phyloP scores from a whole-genome alignment of 495 filamentous ascomycete genomes.

The Halenospora varia region DNA sequence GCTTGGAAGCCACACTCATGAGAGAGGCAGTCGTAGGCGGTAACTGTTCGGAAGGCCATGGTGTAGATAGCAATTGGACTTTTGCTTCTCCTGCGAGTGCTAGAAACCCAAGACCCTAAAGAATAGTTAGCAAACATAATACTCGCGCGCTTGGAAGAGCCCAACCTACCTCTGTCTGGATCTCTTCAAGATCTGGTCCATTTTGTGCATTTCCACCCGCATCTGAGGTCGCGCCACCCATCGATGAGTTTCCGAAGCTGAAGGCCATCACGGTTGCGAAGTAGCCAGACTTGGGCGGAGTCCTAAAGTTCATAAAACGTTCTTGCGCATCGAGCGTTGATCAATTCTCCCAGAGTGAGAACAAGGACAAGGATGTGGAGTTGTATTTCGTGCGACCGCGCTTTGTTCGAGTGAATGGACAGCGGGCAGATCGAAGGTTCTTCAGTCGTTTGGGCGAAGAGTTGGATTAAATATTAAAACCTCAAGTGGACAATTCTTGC shows the following conservation, averaged over 20 bases:
- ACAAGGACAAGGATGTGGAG: background rate
- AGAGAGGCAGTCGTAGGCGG: conserved; percentile 84
- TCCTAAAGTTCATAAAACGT: conserved; percentile 21
- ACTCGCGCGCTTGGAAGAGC: background rate
- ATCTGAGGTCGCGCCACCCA: conserved; percentile 5
- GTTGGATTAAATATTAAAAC: too few species aligned
- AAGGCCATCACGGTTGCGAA: conserved; percentile 60
- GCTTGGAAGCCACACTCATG: conserved; percentile 73
- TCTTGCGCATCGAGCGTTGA: conserved; percentile 14
- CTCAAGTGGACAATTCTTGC: too few species aligned
- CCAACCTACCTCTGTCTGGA: conserved; percentile 52
- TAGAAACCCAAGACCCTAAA: conserved; percentile 77
- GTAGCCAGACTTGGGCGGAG: conserved; percentile 23
- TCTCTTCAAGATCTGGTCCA: conserved; percentile 53
- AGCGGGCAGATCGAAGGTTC: too few species aligned
- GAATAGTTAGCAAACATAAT: conserved; percentile 9
- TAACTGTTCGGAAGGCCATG: conserved; percentile 68
- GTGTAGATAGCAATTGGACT: conserved; percentile 70
- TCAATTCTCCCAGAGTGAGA: background rate
- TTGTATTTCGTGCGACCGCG: background rate
- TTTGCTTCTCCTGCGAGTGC: conserved; percentile 76
- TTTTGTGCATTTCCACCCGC: conserved; percentile 31
- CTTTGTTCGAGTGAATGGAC: background rate
- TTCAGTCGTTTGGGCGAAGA: too few species aligned
- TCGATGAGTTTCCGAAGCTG: conserved; percentile 31